Evolutionary conservation across 768 basidiomycete species (phyloP), one percentile per base, ranked within the genome.

Genomic region (Russula sp.): DNA sequence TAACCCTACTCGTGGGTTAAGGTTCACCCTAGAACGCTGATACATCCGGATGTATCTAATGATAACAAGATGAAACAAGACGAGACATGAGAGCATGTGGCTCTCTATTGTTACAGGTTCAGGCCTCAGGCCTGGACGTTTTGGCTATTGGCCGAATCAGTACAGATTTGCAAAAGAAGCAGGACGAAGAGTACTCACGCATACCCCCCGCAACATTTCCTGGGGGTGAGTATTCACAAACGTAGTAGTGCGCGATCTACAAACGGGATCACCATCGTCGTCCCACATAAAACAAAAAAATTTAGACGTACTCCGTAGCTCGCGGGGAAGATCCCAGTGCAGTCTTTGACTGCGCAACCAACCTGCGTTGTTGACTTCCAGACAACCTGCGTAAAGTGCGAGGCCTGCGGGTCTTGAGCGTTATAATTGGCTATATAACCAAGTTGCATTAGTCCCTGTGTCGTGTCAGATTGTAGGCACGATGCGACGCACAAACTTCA

Each of bases 351-450:
- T 46, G 85, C 87, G 69, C 87, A 90, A 26, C 87, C 88, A 24
- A 89, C 77, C 64, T 87, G 75, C 1, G 79, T 82, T 26, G 83
- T 80, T 7, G 73, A 77, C 73, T 90, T 89, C 88, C 89, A 90
- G 9, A 90, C 87, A 6, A 88, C 81, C 72, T 89, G 88, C 10
- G 89, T 90, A 70, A 86, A 90, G 72, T 90, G 89, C 54, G 86
- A 87, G 20, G 81, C 69, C 46, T 73, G 66, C 2, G 88, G 88
- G 72, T 83, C 70, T 78, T 40, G 86, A 75, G 68, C 85, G n/a
- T n/a, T 68, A 71, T 88, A 89, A 44, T 82, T 67, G 2, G 79
- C 85, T 87, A 68, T 24, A n/a, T 54, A 22, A 5, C 36, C 28
- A 30, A n/a, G 59, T 14, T 8, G 49, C 32, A 20, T 62, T n/a